Evolutionary conservation across 129 eudicot species (phyloP).

Genomic region (Pulicaria dysenterica): DNA sequence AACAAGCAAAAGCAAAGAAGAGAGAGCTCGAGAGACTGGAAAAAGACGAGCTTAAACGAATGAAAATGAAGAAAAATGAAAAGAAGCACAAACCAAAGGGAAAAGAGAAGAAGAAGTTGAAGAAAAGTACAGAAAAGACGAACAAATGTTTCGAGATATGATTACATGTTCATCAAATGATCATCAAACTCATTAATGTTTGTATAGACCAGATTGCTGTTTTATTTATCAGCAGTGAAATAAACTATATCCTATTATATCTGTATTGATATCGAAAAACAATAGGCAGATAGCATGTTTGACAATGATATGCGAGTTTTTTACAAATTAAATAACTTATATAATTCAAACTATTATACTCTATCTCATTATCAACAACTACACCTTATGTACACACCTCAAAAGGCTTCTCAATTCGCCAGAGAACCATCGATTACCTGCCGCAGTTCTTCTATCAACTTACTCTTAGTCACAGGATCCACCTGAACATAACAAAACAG

Average conservation of each 20-base stretch:
- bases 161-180: neutral
- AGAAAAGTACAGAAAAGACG: neutral
- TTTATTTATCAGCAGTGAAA: neutral
- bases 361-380: conserved; percentile 17
- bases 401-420: conserved; percentile 17
- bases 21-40: conserved; percentile 4
- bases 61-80: conserved; percentile 3
- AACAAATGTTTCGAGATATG: conserved; percentile 24
- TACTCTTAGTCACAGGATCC: conserved; percentile 54
- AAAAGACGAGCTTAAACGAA: conserved; percentile 15
- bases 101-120: conserved; percentile 14
- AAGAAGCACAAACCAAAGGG: conserved; percentile 10
- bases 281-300: neutral
- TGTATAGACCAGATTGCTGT: neutral
- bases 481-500: conserved; percentile 46
- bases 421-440: conserved; percentile 36
- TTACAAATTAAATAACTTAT: neutral
- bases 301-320: neutral
- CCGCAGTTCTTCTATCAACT: conserved; percentile 58
- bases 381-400: conserved; percentile 31
- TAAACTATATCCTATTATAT: no score
- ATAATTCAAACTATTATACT: neutral
- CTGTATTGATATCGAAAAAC: neutral
- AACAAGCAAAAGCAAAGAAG: neutral
- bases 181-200: neutral